Conservation (phyloP, 2,329 filamentous ascomycete genomes). For the Claviceps spartinae region DNA sequence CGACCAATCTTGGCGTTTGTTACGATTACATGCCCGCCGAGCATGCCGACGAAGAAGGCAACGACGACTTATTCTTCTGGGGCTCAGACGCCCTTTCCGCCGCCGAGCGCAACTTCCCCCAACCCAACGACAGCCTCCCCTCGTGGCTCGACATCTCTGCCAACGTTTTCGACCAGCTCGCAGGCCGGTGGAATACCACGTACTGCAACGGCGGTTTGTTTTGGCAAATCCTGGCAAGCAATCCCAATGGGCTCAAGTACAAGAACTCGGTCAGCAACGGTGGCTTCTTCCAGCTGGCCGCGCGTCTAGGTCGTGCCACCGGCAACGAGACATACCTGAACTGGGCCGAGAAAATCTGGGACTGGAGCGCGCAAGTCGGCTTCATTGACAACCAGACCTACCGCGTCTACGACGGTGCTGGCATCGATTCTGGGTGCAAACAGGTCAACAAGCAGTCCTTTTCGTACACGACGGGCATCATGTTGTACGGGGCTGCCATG, state of each 20-base stretch:
- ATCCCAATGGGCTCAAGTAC: constrained; percentile 63
- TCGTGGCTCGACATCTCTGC: constrained; percentile 53
- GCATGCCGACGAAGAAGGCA: constrained; percentile 49
- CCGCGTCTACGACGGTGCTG: constrained; percentile 50
- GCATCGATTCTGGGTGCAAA: constrained; percentile 38
- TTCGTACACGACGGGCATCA: constrained; percentile 52
- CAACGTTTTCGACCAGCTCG: constrained; percentile 62
- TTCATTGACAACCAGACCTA: constrained; percentile 39
- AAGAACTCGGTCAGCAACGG: constrained; percentile 75
- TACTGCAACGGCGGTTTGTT: constrained; percentile 58
- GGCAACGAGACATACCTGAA: constrained; percentile 51
- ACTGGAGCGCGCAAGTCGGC: constrained; percentile 46
- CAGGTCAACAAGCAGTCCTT: constrained; percentile 42
- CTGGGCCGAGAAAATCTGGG: constrained; percentile 52
- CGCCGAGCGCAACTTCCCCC: constrained; percentile 53
- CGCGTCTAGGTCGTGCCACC: constrained; percentile 58
- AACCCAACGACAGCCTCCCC: constrained; percentile 42
- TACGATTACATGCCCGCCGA: constrained; percentile 46
- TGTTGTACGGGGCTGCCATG: constrained; percentile 49
- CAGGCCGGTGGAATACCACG: constrained; percentile 53
- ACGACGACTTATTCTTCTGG: constrained; percentile 68
- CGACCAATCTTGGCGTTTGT: constrained; percentile 38
- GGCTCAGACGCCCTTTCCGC: constrained; percentile 53
- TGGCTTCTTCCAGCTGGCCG: constrained; percentile 69
- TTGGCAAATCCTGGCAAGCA: constrained; percentile 71